Evolutionary conservation across 331 rosid genomes (phyloP).

Genomic region (Quercus lobata): DNA sequence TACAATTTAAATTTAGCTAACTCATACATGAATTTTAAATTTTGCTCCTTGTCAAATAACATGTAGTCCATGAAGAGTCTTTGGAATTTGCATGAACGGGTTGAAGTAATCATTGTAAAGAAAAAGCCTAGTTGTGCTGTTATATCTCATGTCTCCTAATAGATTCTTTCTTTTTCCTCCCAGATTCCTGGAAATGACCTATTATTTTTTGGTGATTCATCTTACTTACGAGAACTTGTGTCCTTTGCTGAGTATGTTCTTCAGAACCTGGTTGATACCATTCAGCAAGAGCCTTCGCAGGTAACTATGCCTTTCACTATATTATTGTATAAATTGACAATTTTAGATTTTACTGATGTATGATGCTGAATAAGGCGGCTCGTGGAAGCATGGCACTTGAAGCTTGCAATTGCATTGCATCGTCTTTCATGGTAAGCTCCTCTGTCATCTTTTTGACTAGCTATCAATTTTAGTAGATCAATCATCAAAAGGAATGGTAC

Average conservation of each 20-base stretch:
- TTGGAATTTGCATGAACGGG: neutral
- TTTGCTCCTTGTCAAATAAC: neutral
- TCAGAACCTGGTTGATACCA: slow-evolving; percentile 50
- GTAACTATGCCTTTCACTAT: slow-evolving; percentile 32
- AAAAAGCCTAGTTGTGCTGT: neutral
- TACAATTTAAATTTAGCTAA: neutral
- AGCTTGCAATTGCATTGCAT: slow-evolving; percentile 87
- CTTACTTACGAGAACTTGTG: slow-evolving; percentile 59
- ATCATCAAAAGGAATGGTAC: neutral
- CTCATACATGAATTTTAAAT: neutral
- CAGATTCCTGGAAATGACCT: slow-evolving; percentile 66
- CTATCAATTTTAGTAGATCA: neutral
- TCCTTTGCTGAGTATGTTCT: slow-evolving; percentile 60
- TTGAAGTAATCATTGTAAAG: slow-evolving; percentile 8
- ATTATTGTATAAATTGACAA: slow-evolving; percentile 14
- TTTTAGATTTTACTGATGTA: slow-evolving; percentile 22
- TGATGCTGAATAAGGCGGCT: slow-evolving; percentile 46
- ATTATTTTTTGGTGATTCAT: slow-evolving; percentile 56
- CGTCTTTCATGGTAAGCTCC: slow-evolving; percentile 59
- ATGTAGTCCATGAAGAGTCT: neutral
- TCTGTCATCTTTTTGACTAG: slow-evolving; percentile 10
- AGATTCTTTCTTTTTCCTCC: slow-evolving; percentile 2
- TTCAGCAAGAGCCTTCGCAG: slow-evolving; percentile 73
- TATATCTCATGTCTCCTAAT: slow-evolving; percentile 2
- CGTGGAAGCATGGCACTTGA: slow-evolving; percentile 92